Percentiles rank a stretch among this genome's conserved stretches.
phyloP scores from a whole-genome alignment of 441 rosid species.

The Arabidopsis hybrid region DNA sequence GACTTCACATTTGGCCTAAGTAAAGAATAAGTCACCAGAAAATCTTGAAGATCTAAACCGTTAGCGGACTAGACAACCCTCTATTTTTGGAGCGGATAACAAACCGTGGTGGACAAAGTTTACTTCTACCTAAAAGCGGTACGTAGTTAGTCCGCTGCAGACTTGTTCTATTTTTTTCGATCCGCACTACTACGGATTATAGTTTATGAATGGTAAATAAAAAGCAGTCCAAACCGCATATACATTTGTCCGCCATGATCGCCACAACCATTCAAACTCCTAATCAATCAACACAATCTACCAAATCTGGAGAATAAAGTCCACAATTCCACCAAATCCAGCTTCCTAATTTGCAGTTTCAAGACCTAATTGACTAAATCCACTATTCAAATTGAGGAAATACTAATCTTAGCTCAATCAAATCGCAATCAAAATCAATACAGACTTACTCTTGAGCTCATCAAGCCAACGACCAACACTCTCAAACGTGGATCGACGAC shows the following conservation, averaged over 20 bases:
- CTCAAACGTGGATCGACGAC: slow-evolving; percentile 59
- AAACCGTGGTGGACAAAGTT: no score
- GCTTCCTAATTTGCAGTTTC: neutral
- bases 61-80: no score
- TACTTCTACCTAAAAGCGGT: no score
- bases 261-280: no score
- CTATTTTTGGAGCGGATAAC: no score
- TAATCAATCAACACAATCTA: slow-evolving; percentile 1
- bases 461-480: slow-evolving; percentile 68
- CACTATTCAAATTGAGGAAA: neutral
- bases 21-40: neutral
- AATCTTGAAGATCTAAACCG: slow-evolving; percentile 7
- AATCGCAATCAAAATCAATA: neutral
- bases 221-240: no score
- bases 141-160: no score
- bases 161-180: no score
- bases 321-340: slow-evolving; percentile 7
- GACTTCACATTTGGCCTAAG: slow-evolving; percentile 10
- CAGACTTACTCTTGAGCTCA: slow-evolving; percentile 62
- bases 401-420: neutral
- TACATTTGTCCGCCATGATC: no score
- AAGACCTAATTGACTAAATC: neutral
- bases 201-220: no score
- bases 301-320: slow-evolving; percentile 19
- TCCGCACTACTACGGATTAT: no score